These are phyloP conservation scores for Psilocybe sp. DNA, from an alignment of 768 basidiomycete genomes.

Conservation along the genomic window DNA sequence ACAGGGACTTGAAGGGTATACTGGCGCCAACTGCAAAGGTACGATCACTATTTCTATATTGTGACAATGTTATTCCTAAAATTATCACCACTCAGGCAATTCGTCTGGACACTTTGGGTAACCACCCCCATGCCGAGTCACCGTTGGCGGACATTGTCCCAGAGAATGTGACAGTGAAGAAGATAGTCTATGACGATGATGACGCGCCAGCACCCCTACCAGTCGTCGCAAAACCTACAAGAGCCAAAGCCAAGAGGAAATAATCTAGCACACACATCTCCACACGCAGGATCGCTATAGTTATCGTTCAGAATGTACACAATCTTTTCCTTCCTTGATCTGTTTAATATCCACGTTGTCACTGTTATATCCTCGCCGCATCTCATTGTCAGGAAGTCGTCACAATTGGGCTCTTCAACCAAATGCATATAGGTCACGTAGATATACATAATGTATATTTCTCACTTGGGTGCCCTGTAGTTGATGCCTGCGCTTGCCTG, in stretches of 20 bases:
- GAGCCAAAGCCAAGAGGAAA: slow-evolving; percentile 51
- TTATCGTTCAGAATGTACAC: no score
- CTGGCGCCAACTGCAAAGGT: slow-evolving; percentile 70
- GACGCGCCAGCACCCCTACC: slow-evolving; percentile 29
- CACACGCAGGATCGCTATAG: no score
- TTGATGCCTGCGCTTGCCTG: slow-evolving; percentile 69
- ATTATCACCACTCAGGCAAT: slow-evolving; percentile 40
- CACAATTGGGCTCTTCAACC: no score
- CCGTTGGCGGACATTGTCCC: slow-evolving; percentile 55
- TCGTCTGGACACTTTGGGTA: slow-evolving; percentile 70
- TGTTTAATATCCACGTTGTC: no score
- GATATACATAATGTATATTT: slow-evolving; percentile 18
- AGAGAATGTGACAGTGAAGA: slow-evolving; percentile 73
- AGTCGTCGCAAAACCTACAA: slow-evolving; percentile 47
- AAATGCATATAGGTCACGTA: slow-evolving; percentile 9
- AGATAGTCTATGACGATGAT: slow-evolving; percentile 79
- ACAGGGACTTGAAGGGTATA: slow-evolving; percentile 55
- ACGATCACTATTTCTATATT: slow-evolving; percentile 5
- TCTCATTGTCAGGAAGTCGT: no score
- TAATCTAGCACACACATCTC: background rate
- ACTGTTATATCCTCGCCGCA: no score
- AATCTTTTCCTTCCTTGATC: no score
- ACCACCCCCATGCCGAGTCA: slow-evolving; percentile 54
- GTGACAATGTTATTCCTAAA: background rate
- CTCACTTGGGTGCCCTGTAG: slow-evolving; percentile 45